phyloP scores from a whole-genome alignment of 2,329 filamentous ascomycete species.

The Colletotrichum sp. region DNA sequence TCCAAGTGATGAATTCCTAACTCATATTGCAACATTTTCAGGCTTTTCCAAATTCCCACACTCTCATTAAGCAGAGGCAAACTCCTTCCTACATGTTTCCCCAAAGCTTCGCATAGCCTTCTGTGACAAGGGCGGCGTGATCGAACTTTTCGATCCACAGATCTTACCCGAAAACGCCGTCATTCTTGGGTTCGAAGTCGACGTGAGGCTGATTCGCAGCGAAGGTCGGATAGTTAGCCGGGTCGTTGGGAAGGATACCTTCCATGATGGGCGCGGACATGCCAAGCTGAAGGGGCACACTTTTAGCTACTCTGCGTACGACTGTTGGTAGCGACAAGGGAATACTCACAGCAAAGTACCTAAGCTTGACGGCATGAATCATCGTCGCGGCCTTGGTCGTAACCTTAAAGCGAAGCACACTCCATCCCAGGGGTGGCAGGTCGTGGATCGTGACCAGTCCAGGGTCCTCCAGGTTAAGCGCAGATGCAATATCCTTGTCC shows the following conservation, averaged over 20 bases:
- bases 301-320: not conserved
- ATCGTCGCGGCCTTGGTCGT: conserved; percentile 5
- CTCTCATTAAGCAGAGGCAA: no score
- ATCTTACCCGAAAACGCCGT: conserved; percentile 3
- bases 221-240: not conserved
- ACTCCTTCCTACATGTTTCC: no score
- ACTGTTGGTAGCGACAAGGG: fast-evolving
- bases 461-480: not conserved
- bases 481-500: not conserved
- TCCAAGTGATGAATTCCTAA: no score
- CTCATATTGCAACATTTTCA: no score
- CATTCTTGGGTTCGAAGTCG: conserved; percentile 5
- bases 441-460: conserved; percentile 1
- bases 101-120: no score
- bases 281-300: not conserved
- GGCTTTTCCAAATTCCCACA: no score
- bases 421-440: conserved; percentile 12
- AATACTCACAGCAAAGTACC: conserved; percentile 15
- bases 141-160: no score
- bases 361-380: conserved; percentile 18
- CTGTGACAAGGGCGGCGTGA: no score
- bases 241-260: not conserved
- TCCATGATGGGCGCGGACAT: conserved; percentile 17
- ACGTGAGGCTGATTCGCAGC: conserved; percentile 1
- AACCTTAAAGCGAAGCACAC: conserved; percentile 7